Evolutionary conservation across 768 basidiomycete species (phyloP), one percentile per base, ranked within the genome.

Genomic region (Kwoniella europaea): DNA sequence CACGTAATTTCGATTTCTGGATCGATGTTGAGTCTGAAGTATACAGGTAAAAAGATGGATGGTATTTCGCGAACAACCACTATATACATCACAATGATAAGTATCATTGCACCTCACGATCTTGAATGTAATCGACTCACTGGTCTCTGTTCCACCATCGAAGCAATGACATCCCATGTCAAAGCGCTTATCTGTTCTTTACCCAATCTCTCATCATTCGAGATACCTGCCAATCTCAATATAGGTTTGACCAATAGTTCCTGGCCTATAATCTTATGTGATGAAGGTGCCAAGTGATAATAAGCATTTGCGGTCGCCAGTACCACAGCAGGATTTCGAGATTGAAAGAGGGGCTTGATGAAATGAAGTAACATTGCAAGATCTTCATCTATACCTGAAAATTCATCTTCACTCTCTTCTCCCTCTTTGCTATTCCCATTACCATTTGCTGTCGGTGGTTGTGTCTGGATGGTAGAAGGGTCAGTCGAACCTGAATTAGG

Each of bases 251-350:
- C 87, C 10, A 92, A 86, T 75, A 89, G 89, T 12, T 84, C 71
- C 57, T 81, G 79, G 5, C 76, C 76, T 15, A 82, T 61, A 18
- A 74, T 66, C 63, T 67, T 63, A 55, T 81, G 72, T 10, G 59
- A 67, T 3, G 72, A 66, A 13, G 91, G 88, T 0, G 88, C 90
- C 1, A 89, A 84, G 79, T 94, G 92, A 82, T 91, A 93, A 71
- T 92, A 88, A 7, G 90, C 86, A 7, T 90, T 89, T 3, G 89
- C 86, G 0, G 87, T 91, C 20, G 91, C 91, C 58, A 95, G 83
- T 0, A 94, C 90, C 42, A 95, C 93, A 4, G 94, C 92, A 15
- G 94, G 90, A 82, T 97, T 98, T 67, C 90, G 86, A 63, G 91
- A 93, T 77, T 91, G 90, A 72, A 96, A 89, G 12, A 97, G 85